These are phyloP conservation scores for Vitis labrusca DNA, from an alignment of 164 flowering plant genomes.

Conservation along the genomic window DNA sequence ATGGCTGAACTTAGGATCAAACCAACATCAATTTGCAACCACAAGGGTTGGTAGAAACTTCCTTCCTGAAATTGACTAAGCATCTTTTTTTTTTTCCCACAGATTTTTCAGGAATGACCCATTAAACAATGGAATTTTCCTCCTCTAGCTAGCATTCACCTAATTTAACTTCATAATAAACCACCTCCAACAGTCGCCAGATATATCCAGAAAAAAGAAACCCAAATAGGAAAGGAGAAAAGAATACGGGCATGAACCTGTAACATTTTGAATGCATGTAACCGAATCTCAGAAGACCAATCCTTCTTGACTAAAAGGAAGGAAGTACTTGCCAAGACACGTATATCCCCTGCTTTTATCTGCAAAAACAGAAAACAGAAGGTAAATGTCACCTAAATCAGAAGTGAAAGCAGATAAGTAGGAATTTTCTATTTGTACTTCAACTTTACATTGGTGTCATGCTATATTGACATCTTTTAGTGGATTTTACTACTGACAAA, in stretches of 20 bases:
- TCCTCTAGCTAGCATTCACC: too few relatives aligned
- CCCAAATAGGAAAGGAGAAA: background rate
- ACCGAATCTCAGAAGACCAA: constrained; percentile 87
- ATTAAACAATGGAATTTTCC: too few relatives aligned
- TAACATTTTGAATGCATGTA: constrained; percentile 90
- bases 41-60: too few relatives aligned
- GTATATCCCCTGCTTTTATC: constrained; percentile 87
- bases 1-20: too few relatives aligned
- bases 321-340: constrained; percentile 65
- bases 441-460: too few relatives aligned
- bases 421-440: too few relatives aligned
- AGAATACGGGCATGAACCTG: constrained; percentile 50
- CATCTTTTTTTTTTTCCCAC: too few relatives aligned
- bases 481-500: too few relatives aligned
- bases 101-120: too few relatives aligned
- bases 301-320: constrained; percentile 76
- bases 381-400: background rate
- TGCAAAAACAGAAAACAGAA: constrained; percentile 25
- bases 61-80: too few relatives aligned
- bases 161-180: background rate
- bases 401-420: background rate
- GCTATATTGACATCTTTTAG: too few relatives aligned
- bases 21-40: too few relatives aligned
- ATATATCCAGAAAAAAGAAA: background rate
- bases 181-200: background rate